These are phyloP conservation scores for Pythium brachiatum DNA, from an alignment of 352 stramenopile genomes.

Conservation along the genomic window DNA sequence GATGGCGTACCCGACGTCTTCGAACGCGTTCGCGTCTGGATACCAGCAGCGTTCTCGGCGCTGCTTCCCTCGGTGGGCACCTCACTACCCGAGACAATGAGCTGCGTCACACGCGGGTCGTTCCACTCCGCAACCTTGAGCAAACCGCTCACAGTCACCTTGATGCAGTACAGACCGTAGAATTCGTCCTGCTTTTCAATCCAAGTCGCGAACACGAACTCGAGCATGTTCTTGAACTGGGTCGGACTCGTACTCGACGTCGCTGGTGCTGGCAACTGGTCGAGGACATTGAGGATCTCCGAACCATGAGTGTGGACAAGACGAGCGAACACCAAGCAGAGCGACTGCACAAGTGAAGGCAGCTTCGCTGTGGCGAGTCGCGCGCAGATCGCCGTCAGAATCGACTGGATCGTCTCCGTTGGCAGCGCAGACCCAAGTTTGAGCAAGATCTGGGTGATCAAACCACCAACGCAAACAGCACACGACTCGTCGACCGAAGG, in stretches of 20 bases:
- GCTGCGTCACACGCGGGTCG: slow-evolving; percentile 61
- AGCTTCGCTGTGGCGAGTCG: slow-evolving; percentile 66
- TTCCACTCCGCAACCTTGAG: slow-evolving; percentile 76
- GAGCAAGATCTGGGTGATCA: slow-evolving; percentile 81
- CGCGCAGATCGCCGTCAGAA: slow-evolving; percentile 64
- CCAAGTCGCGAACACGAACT: slow-evolving; percentile 80
- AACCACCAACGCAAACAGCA: slow-evolving; percentile 65
- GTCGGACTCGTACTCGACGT: not conserved
- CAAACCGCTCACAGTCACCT: slow-evolving; percentile 76
- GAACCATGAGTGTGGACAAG: slow-evolving; percentile 70
- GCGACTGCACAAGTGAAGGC: slow-evolving; percentile 71
- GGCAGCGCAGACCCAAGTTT: slow-evolving; percentile 62
- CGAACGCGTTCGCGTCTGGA: slow-evolving; percentile 56
- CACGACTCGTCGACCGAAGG: slow-evolving; percentile 65
- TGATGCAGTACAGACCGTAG: slow-evolving; percentile 82
- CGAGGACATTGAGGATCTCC: slow-evolving; percentile 68
- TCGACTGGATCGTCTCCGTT: slow-evolving; percentile 64
- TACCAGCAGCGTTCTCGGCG: slow-evolving; percentile 5
- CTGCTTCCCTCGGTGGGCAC: slow-evolving; percentile 24
- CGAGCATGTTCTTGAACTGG: slow-evolving; percentile 50
- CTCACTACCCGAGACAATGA: slow-evolving; percentile 58
- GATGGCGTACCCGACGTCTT: slow-evolving; percentile 38
- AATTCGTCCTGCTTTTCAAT: slow-evolving; percentile 84
- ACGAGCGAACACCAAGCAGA: slow-evolving; percentile 82
- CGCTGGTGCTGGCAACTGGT: slow-evolving; percentile 53